Evolutionary conservation across 2,329 filamentous ascomycete genomes (phyloP).

Genomic region (Stagonosporopsis chrysanthemi): DNA sequence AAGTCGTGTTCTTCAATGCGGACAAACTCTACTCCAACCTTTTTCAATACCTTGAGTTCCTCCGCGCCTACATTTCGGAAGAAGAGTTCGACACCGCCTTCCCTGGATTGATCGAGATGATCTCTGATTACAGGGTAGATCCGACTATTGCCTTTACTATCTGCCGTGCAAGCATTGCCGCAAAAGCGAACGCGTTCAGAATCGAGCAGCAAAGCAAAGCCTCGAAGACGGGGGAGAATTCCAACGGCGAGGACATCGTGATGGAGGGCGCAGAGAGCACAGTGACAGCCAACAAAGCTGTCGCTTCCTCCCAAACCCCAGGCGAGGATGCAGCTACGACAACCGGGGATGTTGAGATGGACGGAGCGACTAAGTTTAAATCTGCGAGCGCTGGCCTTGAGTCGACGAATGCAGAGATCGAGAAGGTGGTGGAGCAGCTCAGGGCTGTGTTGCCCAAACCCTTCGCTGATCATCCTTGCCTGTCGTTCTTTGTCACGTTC

Average conservation of each 20-base stretch:
- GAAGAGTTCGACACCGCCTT: slow-evolving; percentile 81
- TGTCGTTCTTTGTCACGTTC: slow-evolving; percentile 87
- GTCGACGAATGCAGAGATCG: slow-evolving; percentile 69
- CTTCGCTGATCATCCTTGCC: slow-evolving; percentile 73
- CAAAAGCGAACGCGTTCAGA: slow-evolving; percentile 50
- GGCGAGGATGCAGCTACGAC: slow-evolving; percentile 13
- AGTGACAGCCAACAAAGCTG: slow-evolving; percentile 12
- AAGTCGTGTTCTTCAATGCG: slow-evolving; percentile 84
- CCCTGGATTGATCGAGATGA: slow-evolving; percentile 75
- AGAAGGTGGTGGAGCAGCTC: slow-evolving; percentile 75
- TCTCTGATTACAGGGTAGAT: slow-evolving; percentile 80
- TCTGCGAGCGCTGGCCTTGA: neutral
- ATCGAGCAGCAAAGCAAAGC: slow-evolving; percentile 39
- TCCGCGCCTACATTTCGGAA: slow-evolving; percentile 78
- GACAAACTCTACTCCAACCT: slow-evolving; percentile 90
- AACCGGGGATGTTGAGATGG: slow-evolving; percentile 52
- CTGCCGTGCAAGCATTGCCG: slow-evolving; percentile 71
- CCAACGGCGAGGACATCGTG: slow-evolving; percentile 61
- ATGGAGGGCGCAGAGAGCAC: slow-evolving; percentile 37
- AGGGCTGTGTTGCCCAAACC: slow-evolving; percentile 66
- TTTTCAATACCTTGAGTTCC: slow-evolving; percentile 85
- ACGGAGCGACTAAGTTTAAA: slow-evolving; percentile 35
- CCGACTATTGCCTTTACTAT: slow-evolving; percentile 86
- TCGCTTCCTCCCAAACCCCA: neutral
- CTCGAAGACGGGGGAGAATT: slow-evolving; percentile 18